These are phyloP conservation scores for Aspergillus pseudonomiae DNA, from an alignment of 2,329 filamentous ascomycete species.

Conservation along the genomic window DNA sequence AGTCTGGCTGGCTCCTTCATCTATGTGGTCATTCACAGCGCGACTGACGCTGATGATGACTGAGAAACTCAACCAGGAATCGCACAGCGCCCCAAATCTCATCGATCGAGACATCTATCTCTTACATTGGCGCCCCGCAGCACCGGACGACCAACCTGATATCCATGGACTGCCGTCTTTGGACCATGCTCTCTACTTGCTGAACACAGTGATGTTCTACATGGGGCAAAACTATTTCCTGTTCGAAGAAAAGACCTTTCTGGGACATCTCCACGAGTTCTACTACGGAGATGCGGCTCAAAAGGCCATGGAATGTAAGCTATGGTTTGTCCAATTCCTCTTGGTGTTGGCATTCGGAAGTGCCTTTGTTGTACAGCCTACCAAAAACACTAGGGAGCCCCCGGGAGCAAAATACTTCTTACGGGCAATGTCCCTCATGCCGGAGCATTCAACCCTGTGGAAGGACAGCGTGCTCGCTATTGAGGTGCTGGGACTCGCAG, in stretches of 20 bases:
- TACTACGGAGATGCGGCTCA: background rate
- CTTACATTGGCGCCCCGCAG: background rate
- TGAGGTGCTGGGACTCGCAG: background rate
- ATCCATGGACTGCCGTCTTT: background rate
- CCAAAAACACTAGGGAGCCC: background rate
- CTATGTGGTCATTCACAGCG: background rate
- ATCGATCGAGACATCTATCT: background rate
- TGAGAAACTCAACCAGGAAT: background rate
- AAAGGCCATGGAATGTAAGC: background rate
- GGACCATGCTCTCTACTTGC: background rate
- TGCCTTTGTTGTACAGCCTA: background rate
- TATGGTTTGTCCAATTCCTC: background rate
- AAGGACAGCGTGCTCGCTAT: background rate
- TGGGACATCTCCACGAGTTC: background rate
- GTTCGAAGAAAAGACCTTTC: background rate
- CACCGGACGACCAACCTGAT: background rate
- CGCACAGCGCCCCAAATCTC: background rate
- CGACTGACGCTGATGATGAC: background rate
- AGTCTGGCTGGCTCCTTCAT: background rate
- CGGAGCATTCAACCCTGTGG: background rate
- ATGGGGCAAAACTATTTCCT: background rate
- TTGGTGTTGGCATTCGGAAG: background rate
- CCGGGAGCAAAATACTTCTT: background rate
- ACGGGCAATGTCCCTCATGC: background rate
- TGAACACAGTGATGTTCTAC: background rate